These are phyloP conservation scores for Ascochyta rabiei DNA, from an alignment of 2,329 filamentous ascomycete species.

Conservation along the genomic window DNA sequence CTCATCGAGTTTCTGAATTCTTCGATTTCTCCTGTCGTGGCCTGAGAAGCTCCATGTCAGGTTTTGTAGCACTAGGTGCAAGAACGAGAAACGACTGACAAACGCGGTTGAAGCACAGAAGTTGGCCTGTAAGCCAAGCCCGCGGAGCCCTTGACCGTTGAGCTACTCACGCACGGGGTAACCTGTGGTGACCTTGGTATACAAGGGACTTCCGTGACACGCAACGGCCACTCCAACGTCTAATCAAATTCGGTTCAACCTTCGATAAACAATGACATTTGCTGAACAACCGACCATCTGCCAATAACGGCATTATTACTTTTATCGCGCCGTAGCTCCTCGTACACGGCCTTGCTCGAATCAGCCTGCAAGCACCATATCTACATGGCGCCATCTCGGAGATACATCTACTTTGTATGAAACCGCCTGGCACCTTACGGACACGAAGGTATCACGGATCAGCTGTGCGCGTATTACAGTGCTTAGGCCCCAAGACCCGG, in stretches of 20 bases:
- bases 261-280: neutral
- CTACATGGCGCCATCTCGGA: slow-evolving; percentile 6
- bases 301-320: neutral
- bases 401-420: slow-evolving; percentile 2
- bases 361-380: neutral
- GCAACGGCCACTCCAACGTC: neutral
- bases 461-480: neutral
- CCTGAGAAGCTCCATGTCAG: too few relatives aligned
- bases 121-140: neutral
- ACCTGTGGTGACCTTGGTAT: neutral
- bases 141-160: neutral
- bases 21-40: too few relatives aligned
- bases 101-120: too few relatives aligned
- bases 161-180: slow-evolving; percentile 1
- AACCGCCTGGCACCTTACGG: neutral
- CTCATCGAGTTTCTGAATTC: too few relatives aligned
- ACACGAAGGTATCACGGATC: neutral
- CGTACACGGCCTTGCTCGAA: neutral
- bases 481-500: neutral
- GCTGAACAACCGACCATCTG: neutral
- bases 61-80: too few relatives aligned
- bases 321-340: neutral
- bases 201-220: neutral
- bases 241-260: too few relatives aligned
- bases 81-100: too few relatives aligned